Evolutionary conservation across 164 flowering plant genomes (phyloP).

Genomic region (Houttuynia cordata): DNA sequence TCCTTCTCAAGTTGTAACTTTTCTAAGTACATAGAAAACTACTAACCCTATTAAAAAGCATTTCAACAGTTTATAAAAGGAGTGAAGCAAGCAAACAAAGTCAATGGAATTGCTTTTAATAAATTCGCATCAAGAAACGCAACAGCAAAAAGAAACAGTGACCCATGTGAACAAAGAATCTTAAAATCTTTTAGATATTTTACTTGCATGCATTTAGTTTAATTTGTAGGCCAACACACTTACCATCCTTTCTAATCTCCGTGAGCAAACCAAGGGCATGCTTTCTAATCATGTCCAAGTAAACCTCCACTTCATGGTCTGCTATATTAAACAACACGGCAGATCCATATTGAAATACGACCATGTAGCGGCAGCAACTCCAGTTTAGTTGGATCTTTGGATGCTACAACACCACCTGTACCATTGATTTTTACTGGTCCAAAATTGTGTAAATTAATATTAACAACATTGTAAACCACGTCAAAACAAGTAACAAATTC

Average conservation of each 20-base stretch:
- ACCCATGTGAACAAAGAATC: neutral
- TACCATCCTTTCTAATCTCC: constrained; percentile 95
- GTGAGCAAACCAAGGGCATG: constrained; percentile 84
- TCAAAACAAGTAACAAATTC: too few species aligned
- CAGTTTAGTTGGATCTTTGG: neutral
- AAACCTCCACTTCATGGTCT: constrained; percentile 69
- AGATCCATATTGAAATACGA: constrained; percentile 93
- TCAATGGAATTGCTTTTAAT: neutral
- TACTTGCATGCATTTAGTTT: neutral
- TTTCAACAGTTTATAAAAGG: too few species aligned
- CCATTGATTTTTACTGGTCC: neutral
- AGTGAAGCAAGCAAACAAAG: too few species aligned
- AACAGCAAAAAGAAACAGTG: neutral
- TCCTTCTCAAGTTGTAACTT: too few species aligned
- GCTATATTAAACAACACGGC: constrained; percentile 71
- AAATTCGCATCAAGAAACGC: neutral
- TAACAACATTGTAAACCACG: neutral
- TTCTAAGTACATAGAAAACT: too few species aligned
- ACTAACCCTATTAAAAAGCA: too few species aligned
- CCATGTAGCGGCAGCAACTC: constrained; percentile 48
- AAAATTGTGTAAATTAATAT: neutral
- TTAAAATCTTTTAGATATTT: too few species aligned
- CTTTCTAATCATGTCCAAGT: constrained; percentile 58
- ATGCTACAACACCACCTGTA: neutral
- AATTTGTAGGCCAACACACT: constrained; percentile 3